A percentile compares a stretch with the other conserved stretches of the same genome.
Conservation (phyloP, 441 rosid genomes). For the Erysimum cheiri region DNA sequence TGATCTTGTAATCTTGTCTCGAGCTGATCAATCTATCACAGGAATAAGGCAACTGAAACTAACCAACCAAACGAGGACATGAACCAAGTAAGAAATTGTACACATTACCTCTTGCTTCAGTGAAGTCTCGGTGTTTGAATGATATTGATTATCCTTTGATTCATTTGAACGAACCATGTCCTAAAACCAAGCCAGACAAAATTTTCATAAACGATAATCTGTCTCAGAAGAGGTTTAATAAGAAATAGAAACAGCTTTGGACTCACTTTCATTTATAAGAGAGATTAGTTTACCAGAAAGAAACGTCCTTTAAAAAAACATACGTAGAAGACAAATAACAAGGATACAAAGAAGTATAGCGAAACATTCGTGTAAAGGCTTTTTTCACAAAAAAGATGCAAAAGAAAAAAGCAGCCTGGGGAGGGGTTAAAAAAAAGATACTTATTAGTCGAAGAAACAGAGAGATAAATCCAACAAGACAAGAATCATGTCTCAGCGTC, state of each 20-base stretch:
- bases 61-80: constrained; percentile 19
- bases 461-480: constrained; percentile 48
- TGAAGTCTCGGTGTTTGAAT: constrained; percentile 53
- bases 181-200: constrained; percentile 49
- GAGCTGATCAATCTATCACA: constrained; percentile 78
- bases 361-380: constrained; percentile 36
- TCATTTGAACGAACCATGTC: constrained; percentile 56
- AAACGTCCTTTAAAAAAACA: constrained; percentile 9
- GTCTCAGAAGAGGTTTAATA: constrained; percentile 30
- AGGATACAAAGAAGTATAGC: constrained; percentile 40
- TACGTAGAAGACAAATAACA: constrained; percentile 40
- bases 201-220: constrained; percentile 22
- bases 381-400: constrained; percentile 39
- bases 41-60: not conserved
- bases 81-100: not conserved
- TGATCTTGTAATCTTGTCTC: constrained; percentile 83
- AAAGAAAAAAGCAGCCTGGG: constrained; percentile 40
- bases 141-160: constrained; percentile 50
- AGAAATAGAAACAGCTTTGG: constrained; percentile 30
- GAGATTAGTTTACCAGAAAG: constrained; percentile 34
- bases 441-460: constrained; percentile 45
- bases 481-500: constrained; percentile 39
- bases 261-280: constrained; percentile 12
- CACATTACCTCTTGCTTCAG: constrained; percentile 76
- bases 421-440: constrained; percentile 34